These are phyloP conservation scores for Russula vinacea DNA, from an alignment of 768 basidiomycete species.

Conservation along the genomic window DNA sequence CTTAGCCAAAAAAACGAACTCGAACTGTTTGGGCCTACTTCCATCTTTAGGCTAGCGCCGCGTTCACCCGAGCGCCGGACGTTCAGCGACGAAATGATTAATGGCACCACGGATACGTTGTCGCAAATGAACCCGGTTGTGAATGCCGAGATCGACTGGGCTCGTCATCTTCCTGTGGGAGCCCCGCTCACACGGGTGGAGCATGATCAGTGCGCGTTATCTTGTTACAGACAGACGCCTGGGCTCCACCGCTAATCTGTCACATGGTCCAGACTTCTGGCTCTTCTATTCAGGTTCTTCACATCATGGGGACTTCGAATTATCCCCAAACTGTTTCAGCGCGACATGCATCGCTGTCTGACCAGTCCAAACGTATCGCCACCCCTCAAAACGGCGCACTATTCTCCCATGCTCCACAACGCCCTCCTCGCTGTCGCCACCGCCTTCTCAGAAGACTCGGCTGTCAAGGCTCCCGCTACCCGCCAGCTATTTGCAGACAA, in stretches of 20 bases:
- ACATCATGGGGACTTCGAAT: constrained; percentile 42
- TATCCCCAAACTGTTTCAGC: constrained; percentile 42
- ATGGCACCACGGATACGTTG: constrained; percentile 11
- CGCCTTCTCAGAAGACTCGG: constrained; percentile 40
- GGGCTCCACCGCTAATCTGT: background rate
- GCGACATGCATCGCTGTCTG: constrained; percentile 43
- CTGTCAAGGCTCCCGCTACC: constrained; percentile 34
- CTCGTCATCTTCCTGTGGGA: constrained; percentile 35
- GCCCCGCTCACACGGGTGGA: constrained; percentile 35
- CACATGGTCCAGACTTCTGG: constrained; percentile 36
- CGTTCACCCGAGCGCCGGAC: constrained; percentile 15
- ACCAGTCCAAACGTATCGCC: constrained; percentile 31
- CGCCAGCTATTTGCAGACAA: constrained; percentile 38
- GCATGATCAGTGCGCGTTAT: constrained; percentile 33
- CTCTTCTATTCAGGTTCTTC: constrained; percentile 42
- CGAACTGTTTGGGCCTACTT: constrained; percentile 36
- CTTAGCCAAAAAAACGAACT: constrained; percentile 32
- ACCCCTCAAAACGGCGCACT: constrained; percentile 51
- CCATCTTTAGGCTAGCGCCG: constrained; percentile 36
- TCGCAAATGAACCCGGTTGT: constrained; percentile 1
- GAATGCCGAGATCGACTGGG: constrained; percentile 34
- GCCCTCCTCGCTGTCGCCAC: constrained; percentile 50
- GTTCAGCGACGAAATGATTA: constrained; percentile 10
- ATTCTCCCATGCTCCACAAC: constrained; percentile 73
- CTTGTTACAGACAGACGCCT: background rate